phyloP scores from a whole-genome alignment of 495 filamentous ascomycete species.

The Astrothelium macrocarpum region DNA sequence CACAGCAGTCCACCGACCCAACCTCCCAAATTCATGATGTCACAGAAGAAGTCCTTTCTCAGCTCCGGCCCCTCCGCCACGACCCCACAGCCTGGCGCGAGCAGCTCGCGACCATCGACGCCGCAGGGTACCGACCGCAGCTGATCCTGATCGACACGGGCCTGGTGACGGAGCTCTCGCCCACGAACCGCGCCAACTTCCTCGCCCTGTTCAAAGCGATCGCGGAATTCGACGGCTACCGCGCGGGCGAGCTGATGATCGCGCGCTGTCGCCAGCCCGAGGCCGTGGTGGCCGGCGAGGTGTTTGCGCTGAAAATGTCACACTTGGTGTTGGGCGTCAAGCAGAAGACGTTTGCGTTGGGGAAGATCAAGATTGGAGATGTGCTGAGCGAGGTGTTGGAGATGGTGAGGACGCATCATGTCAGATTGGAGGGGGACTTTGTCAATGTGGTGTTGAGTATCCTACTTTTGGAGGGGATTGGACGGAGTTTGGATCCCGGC shows the following conservation, averaged over 20 bases:
- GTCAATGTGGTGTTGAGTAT: constrained; percentile 97
- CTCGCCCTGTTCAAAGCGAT: constrained; percentile 92
- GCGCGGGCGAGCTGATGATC: constrained; percentile 91
- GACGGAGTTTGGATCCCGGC: constrained; percentile 72
- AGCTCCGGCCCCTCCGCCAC: constrained; percentile 62
- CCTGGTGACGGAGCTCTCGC: constrained; percentile 88
- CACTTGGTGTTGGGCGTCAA: constrained; percentile 87
- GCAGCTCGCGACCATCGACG: constrained; percentile 68
- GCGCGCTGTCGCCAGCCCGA: constrained; percentile 87
- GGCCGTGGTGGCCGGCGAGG: constrained; percentile 73
- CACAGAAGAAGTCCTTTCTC: constrained; percentile 73
- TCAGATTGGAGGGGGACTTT: constrained; percentile 93
- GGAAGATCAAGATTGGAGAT: constrained; percentile 94
- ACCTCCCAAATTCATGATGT: constrained; percentile 47
- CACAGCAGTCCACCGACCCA: constrained; percentile 29
- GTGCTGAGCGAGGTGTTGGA: constrained; percentile 78
- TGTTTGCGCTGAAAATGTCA: constrained; percentile 94
- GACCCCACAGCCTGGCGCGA: constrained; percentile 58
- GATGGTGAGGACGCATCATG: constrained; percentile 92
- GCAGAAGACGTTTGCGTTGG: constrained; percentile 78
- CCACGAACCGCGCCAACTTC: constrained; percentile 79
- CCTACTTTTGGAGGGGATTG: constrained; percentile 88
- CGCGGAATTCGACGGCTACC: constrained; percentile 94
- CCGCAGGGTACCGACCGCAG: constrained; percentile 86
- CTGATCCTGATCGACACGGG: constrained; percentile 97